Percentiles rank a stretch among this genome's conserved stretches.
phyloP scores from a whole-genome alignment of 1,284 basidiomycete species.

The Cryptococcus floricola region DNA sequence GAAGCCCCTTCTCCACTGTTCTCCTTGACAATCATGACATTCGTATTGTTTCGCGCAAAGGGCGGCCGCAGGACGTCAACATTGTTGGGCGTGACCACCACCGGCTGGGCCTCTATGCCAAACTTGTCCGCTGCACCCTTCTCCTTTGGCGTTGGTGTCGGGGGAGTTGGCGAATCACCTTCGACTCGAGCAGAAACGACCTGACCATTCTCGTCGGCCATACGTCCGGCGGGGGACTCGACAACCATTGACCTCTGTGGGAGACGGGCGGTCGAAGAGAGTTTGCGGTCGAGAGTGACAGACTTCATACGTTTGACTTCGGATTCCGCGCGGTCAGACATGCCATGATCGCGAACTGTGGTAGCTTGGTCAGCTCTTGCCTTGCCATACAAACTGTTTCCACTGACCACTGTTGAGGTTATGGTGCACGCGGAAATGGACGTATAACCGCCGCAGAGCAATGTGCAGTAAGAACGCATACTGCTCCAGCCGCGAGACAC shows the following conservation, averaged over 20 bases:
- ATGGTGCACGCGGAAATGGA: conserved; percentile 85
- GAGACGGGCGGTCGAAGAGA: conserved; percentile 78
- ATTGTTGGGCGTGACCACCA: conserved; percentile 3
- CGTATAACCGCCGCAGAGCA: conserved; percentile 84
- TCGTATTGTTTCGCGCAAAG: conserved; percentile 76
- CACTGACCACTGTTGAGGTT: conserved; percentile 62
- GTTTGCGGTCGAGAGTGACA: conserved; percentile 88
- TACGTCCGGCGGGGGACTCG: conserved; percentile 87
- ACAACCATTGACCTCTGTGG: conserved; percentile 94
- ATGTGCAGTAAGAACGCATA: conserved; percentile 97
- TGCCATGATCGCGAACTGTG: conserved; percentile 25
- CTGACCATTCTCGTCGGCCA: conserved; percentile 63
- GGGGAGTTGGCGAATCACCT: background rate
- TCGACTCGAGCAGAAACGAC: conserved; percentile 39
- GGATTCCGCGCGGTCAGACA: conserved; percentile 38
- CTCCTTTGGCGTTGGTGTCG: background rate
- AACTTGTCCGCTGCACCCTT: background rate
- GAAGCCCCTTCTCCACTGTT: conserved; percentile 12
- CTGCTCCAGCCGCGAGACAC: conserved; percentile 91
- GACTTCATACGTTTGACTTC: conserved; percentile 92
- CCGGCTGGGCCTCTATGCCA: conserved; percentile 11
- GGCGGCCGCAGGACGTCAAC: conserved; percentile 62
- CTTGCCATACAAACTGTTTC: background rate
- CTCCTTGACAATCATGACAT: conserved; percentile 85
- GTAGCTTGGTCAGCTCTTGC: conserved; percentile 7